Evolutionary conservation across 2,329 filamentous ascomycete genomes (phyloP).

Genomic region (Trichoderma afroharzianum): DNA sequence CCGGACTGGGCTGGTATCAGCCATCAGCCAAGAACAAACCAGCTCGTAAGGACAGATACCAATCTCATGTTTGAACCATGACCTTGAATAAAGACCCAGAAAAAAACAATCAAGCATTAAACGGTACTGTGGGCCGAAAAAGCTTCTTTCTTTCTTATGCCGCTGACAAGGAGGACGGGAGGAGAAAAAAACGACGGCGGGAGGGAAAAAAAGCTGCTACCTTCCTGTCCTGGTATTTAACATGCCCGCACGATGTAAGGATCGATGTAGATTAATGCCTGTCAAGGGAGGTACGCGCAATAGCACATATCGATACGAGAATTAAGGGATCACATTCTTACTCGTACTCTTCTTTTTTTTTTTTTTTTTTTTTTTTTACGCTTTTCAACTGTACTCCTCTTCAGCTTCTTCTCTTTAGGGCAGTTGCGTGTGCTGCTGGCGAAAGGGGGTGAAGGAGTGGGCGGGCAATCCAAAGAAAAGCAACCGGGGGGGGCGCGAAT

Average conservation of each 20-base stretch:
- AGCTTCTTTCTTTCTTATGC: conserved; percentile 1
- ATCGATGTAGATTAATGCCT: conserved; percentile 1
- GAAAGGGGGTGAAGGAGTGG: background rate
- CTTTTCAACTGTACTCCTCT: background rate
- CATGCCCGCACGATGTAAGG: background rate
- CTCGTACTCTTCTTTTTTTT: background rate
- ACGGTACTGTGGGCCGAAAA: background rate
- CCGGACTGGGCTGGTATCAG: background rate
- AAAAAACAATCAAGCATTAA: background rate
- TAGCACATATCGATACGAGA: background rate
- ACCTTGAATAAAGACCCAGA: background rate
- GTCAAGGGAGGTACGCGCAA: background rate
- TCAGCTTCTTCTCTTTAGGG: background rate
- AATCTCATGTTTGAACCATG: background rate
- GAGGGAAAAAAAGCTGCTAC: background rate
- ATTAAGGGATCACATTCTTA: background rate
- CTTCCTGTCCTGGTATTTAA: background rate
- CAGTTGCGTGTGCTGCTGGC: background rate
- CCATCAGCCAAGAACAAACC: background rate
- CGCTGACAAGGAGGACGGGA: background rate
- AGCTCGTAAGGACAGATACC: background rate
- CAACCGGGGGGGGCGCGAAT: background rate
- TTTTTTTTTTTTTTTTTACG: background rate
- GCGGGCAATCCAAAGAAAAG: background rate
- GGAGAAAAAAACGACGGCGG: background rate